These are phyloP conservation scores for Aspergillus taichungensis DNA, from an alignment of 495 filamentous ascomycete species.

Conservation along the genomic window DNA sequence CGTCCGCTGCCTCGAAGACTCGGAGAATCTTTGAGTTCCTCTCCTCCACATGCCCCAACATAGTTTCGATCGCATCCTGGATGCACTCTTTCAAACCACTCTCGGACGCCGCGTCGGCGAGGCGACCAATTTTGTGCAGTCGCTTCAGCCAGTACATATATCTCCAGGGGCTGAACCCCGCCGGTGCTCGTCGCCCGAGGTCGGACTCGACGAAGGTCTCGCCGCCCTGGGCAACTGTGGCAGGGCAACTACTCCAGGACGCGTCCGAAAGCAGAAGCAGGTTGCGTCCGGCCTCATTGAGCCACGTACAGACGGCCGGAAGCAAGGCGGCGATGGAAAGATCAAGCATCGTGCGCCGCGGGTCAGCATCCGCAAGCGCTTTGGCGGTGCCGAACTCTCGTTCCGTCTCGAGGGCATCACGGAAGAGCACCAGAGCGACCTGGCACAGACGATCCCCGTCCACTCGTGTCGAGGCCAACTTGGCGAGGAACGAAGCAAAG, in stretches of 20 bases:
- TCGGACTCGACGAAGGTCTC: slow-evolving; percentile 1
- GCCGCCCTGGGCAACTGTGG: background rate
- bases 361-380: background rate
- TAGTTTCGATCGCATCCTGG: slow-evolving; percentile 2
- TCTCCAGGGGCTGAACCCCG: slow-evolving; percentile 5
- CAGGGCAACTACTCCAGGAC: slow-evolving; percentile 3
- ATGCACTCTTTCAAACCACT: background rate
- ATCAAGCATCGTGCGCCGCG: background rate
- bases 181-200: background rate
- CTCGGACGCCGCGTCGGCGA: background rate
- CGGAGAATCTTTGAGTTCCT: slow-evolving; percentile 4
- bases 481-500: slow-evolving; percentile 2
- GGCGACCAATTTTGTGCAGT: background rate
- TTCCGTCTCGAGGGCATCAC: background rate
- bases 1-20: slow-evolving; percentile 2
- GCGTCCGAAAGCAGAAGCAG: slow-evolving; percentile 2
- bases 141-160: slow-evolving; percentile 8
- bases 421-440: slow-evolving; percentile 3
- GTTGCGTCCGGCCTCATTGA: slow-evolving; percentile 1
- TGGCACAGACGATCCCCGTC: slow-evolving; percentile 2
- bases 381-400: background rate
- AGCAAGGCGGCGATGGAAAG: background rate
- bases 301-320: slow-evolving; percentile 2
- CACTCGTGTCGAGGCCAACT: slow-evolving; percentile 1
- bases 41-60: slow-evolving; percentile 4